Base-by-base conservation (phyloP, 129 eudicot genomes). In the Lonicera japonica region DNA sequence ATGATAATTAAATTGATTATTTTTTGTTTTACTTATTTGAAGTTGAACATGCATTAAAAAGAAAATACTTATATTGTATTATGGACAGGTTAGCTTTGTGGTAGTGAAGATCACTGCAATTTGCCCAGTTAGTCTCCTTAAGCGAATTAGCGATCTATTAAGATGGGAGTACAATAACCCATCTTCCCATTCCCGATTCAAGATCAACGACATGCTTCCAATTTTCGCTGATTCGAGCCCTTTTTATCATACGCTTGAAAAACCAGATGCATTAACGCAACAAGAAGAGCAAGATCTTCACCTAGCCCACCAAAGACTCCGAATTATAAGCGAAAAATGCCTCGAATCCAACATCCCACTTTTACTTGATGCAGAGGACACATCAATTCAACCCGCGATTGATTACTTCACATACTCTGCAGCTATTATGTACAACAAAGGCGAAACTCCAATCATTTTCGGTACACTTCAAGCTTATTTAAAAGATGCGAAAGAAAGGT, bases 51-150 rank as follows among this genome's bases (percentile, higher is more conserved):
- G n/a, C n/a, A 43, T 8, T 43, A 43, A 43, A 1, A 43, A 8
- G 16, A 43, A 10, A 10, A 11, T 43, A 10, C 8, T 0, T 66
- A n/a, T 56, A 29, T 70, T 24, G 13, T 43, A 43, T 43, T 2
- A 43, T n/a, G n/a, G n/a, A 50, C 82, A 94, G 99, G 94, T 83
- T 2, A 94, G 99, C 82, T 88, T 79, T 74, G 95, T 88, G 64
- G 95, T 85, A 54, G 95, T 78, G 75, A 94, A 94, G 87, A 70
- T 94, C 18, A 94, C 95, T 40, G 99, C 99, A 51, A 85, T 94
- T 39, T 78, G 80, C 61, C 89, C 89, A 5, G 46, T 77, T 2
- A 45, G 62, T 20, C 60, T 94, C 59, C 86, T 94, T 0, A 79
- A 64, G 57, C 74, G 99, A 66, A 76, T 85, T 43, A 94, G 99